These are phyloP conservation scores for Candida orba DNA, from an alignment of 805 yeast species.

Conservation along the genomic window DNA sequence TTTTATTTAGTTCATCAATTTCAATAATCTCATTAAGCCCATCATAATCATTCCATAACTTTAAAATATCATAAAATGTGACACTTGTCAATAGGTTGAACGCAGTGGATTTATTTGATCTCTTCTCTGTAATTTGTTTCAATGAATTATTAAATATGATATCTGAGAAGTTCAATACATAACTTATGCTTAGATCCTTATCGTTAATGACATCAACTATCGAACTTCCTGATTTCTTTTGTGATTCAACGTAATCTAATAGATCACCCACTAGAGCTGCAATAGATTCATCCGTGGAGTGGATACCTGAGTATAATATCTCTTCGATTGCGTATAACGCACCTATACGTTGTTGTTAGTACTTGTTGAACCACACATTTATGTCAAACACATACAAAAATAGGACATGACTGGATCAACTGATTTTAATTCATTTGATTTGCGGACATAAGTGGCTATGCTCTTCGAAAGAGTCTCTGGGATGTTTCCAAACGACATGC, in stretches of 20 bases:
- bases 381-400: slow-evolving; percentile 41
- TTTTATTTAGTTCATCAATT: slow-evolving; percentile 28
- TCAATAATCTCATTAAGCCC: slow-evolving; percentile 9
- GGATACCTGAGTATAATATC: slow-evolving; percentile 55
- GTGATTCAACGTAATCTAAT: slow-evolving; percentile 62
- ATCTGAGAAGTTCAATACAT: slow-evolving; percentile 51
- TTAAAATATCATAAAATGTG: slow-evolving; percentile 44
- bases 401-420: slow-evolving; percentile 67
- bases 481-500: slow-evolving; percentile 2
- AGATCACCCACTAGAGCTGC: slow-evolving; percentile 54
- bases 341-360: slow-evolving; percentile 7
- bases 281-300: slow-evolving; percentile 45
- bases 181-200: slow-evolving; percentile 48
- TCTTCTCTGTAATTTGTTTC: slow-evolving; percentile 37
- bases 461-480: slow-evolving; percentile 23
- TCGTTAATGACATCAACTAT: slow-evolving; percentile 47
- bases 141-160: slow-evolving; percentile 50
- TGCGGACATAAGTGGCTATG: slow-evolving; percentile 34
- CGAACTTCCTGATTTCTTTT: slow-evolving; percentile 34
- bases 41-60: slow-evolving; percentile 31
- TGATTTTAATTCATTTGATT: slow-evolving; percentile 49
- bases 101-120: slow-evolving; percentile 39
- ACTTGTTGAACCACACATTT: background rate
- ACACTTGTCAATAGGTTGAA: slow-evolving; percentile 46
- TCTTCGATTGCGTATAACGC: slow-evolving; percentile 64